These are phyloP conservation scores for Berkeleyomyces basicola DNA, from an alignment of 2,329 filamentous ascomycete genomes.

Conservation along the genomic window DNA sequence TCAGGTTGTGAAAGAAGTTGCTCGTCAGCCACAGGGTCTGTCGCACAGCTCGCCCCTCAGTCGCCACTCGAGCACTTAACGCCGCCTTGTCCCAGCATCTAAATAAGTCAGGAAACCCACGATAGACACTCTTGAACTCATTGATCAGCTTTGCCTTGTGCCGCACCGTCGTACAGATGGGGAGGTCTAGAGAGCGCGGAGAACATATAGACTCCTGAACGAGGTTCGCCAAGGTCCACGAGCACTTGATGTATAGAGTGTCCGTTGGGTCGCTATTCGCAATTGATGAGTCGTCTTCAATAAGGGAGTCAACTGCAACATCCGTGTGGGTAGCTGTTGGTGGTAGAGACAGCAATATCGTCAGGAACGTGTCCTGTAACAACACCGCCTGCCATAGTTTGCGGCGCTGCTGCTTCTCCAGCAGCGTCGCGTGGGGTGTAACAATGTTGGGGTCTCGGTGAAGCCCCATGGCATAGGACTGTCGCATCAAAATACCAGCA, in stretches of 20 bases:
- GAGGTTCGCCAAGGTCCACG: conserved; percentile 63
- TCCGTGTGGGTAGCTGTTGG: conserved; percentile 67
- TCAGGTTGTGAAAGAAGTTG: conserved; percentile 70
- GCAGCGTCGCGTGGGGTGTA: conserved; percentile 45
- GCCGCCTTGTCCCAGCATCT: conserved; percentile 48
- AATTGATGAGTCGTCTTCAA: conserved; percentile 42
- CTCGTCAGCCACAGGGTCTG: conserved; percentile 67
- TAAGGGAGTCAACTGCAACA: conserved; percentile 56
- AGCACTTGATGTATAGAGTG: conserved; percentile 55
- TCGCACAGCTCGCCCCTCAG: conserved; percentile 48
- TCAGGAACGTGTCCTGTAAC: conserved; percentile 67
- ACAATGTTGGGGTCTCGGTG: conserved; percentile 66
- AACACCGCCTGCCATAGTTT: conserved; percentile 73
- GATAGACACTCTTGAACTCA: conserved; percentile 54
- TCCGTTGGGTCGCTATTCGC: conserved; percentile 47
- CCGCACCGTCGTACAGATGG: conserved; percentile 49
- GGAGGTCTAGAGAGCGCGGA: conserved; percentile 55
- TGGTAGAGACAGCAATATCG: conserved; percentile 58
- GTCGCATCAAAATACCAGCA: conserved; percentile 58
- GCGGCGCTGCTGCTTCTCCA: conserved; percentile 62
- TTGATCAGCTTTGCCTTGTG: conserved; percentile 55
- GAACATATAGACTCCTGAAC: conserved; percentile 64
- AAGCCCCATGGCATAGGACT: conserved; percentile 67
- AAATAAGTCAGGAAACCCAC: conserved; percentile 55
- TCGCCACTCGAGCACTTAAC: conserved; percentile 38